A percentile compares a stretch with the other conserved stretches of the same genome.
phyloP scores from a whole-genome alignment of 805 yeast genomes.

The Barnettozyma sucrosica region DNA sequence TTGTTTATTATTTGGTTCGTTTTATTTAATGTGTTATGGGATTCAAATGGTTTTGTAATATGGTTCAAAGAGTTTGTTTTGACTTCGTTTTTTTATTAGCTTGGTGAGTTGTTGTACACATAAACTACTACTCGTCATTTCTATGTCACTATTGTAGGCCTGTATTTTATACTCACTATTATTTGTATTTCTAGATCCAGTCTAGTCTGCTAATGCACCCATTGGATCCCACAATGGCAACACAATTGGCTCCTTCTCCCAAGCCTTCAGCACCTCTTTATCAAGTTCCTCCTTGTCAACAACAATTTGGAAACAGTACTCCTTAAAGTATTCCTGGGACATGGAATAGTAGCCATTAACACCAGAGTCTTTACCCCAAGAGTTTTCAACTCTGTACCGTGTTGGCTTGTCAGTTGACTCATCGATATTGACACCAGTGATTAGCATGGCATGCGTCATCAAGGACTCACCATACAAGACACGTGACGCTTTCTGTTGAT shows the following conservation, averaged over 20 bases:
- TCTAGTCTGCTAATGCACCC: conserved; percentile 57
- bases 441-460: conserved; percentile 90
- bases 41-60: conserved; percentile 11
- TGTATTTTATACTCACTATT: too few species aligned
- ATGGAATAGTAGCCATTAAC: conserved; percentile 62
- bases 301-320: conserved; percentile 69
- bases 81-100: background rate
- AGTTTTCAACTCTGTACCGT: conserved; percentile 70
- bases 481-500: conserved; percentile 59
- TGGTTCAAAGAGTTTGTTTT: conserved; percentile 2
- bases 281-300: conserved; percentile 46
- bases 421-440: conserved; percentile 76
- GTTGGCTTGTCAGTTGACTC: conserved; percentile 46
- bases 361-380: conserved; percentile 71
- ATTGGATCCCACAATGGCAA: conserved; percentile 76
- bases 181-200: background rate
- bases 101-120: background rate
- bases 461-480: conserved; percentile 63
- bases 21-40: conserved; percentile 14
- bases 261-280: conserved; percentile 24
- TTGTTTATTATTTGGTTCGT: conserved; percentile 10
- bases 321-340: conserved; percentile 71
- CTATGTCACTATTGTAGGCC: too few species aligned
- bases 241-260: conserved; percentile 40
- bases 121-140: background rate